A percentile compares a stretch with the other conserved stretches of the same genome.
Evolutionary conservation across 352 stramenopile species (phyloP).

Genomic region (Pythium sp.): DNA sequence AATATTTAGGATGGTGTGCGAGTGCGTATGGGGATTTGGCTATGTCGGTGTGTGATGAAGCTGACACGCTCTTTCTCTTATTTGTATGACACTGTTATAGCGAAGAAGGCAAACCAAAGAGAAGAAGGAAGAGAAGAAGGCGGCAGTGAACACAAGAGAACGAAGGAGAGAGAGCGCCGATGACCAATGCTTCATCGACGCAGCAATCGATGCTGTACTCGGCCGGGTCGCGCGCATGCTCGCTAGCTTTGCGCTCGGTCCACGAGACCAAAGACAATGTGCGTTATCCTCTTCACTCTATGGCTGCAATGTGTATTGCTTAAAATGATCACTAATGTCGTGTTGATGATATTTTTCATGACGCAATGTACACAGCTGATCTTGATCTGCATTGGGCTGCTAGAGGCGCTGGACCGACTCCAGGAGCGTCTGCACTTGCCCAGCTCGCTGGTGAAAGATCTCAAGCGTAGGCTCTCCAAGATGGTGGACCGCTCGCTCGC

Average conservation of each 20-base stretch:
- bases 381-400: conserved; percentile 70
- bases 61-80: neutral
- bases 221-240: conserved; percentile 44
- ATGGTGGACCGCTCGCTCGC: conserved; percentile 58
- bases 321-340: too few relatives aligned
- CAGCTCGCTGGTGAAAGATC: conserved; percentile 66
- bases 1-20: neutral
- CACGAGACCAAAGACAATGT: conserved; percentile 77
- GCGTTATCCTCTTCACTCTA: too few relatives aligned
- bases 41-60: neutral
- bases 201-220: conserved; percentile 28
- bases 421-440: conserved; percentile 70
- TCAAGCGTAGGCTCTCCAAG: conserved; percentile 62
- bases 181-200: conserved; percentile 16
- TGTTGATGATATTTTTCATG: neutral
- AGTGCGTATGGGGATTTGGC: neutral
- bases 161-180: conserved; percentile 3
- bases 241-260: conserved; percentile 56
- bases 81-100: neutral
- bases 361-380: conserved; percentile 46
- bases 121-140: neutral
- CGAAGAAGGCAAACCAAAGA: neutral
- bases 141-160: neutral
- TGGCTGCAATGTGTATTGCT: too few relatives aligned
- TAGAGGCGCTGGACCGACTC: conserved; percentile 71